Conservation (phyloP, 257 asterid genomes). For the Misopates orontium region DNA sequence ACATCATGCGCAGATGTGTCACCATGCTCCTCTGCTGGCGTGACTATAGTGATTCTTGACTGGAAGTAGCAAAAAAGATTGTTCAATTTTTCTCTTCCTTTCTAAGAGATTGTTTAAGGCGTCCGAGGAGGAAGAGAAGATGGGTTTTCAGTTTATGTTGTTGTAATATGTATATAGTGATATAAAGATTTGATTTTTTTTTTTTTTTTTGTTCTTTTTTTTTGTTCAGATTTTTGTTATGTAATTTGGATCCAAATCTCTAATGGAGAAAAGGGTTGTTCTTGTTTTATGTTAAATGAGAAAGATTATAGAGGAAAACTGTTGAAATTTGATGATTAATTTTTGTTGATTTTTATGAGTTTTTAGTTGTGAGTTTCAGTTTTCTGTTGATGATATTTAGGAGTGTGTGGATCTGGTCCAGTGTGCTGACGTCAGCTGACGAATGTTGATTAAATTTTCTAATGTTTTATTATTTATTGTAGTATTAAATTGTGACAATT, state of each 20-base stretch:
- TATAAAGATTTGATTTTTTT: too few species aligned
- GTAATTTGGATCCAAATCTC: not conserved
- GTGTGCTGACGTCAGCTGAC: conserved; percentile 35
- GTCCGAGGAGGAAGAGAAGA: conserved; percentile 54
- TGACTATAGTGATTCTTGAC: conserved; percentile 67
- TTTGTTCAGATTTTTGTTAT: not conserved
- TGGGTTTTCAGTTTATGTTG: not conserved
- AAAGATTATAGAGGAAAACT: not conserved
- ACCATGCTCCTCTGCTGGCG: conserved; percentile 94
- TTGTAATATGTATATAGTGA: not conserved
- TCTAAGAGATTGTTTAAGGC: conserved; percentile 64
- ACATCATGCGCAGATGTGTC: conserved; percentile 87
- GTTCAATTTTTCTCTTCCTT: conserved; percentile 50
- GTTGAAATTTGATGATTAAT: conserved; percentile 19
- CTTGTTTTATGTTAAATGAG: not conserved
- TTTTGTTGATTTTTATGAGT: not conserved
- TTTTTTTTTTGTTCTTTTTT: not conserved
- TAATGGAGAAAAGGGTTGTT: conserved; percentile 3
- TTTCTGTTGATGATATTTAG: conserved; percentile 17
- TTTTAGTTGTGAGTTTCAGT: not conserved
- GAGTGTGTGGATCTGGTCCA: conserved; percentile 41
- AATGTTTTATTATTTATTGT: not conserved
- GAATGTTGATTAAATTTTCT: conserved; percentile 6
- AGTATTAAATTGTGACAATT: not conserved
- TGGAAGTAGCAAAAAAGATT: conserved; percentile 28